Conservation (phyloP, 176 grass and related monocot species). For the Saccharum officinarum region DNA sequence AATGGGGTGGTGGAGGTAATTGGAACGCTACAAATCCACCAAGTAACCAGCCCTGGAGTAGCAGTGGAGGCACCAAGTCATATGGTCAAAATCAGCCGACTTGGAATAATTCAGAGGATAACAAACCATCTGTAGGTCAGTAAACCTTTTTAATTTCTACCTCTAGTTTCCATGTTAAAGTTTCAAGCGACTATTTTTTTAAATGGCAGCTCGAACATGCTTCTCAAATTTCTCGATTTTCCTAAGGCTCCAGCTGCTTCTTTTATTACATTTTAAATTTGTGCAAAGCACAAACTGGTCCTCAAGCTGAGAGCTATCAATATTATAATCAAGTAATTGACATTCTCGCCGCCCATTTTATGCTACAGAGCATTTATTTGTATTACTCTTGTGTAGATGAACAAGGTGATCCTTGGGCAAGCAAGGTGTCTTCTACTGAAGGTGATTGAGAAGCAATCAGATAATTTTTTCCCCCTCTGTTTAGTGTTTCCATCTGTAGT, state of each 20-base stretch:
- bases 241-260: not conserved
- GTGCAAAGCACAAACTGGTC: slow-evolving; percentile 6
- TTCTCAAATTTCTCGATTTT: slow-evolving; percentile 22
- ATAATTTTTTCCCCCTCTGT: slow-evolving; percentile 17
- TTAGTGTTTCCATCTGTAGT: slow-evolving; percentile 15
- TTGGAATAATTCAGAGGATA: slow-evolving; percentile 44
- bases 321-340: not conserved
- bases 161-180: slow-evolving; percentile 1
- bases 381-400: slow-evolving; percentile 27
- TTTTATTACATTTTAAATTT: not conserved
- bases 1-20: slow-evolving; percentile 38
- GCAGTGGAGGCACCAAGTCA: slow-evolving; percentile 34
- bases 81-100: slow-evolving; percentile 39
- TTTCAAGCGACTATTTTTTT: not conserved
- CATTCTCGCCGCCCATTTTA: not conserved
- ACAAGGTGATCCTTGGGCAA: slow-evolving; percentile 46
- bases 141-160: not conserved
- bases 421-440: slow-evolving; percentile 37
- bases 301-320: slow-evolving; percentile 1
- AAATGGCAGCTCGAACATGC: not conserved
- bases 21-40: slow-evolving; percentile 33
- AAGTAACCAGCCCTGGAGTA: slow-evolving; percentile 29
- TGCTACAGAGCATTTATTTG: not conserved
- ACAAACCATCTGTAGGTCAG: slow-evolving; percentile 39
- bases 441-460: slow-evolving; percentile 21